Percentiles rank a stretch among this genome's conserved stretches.
Evolutionary conservation across 768 basidiomycete species (phyloP).

Genomic region (Tricholoma saponaceum): DNA sequence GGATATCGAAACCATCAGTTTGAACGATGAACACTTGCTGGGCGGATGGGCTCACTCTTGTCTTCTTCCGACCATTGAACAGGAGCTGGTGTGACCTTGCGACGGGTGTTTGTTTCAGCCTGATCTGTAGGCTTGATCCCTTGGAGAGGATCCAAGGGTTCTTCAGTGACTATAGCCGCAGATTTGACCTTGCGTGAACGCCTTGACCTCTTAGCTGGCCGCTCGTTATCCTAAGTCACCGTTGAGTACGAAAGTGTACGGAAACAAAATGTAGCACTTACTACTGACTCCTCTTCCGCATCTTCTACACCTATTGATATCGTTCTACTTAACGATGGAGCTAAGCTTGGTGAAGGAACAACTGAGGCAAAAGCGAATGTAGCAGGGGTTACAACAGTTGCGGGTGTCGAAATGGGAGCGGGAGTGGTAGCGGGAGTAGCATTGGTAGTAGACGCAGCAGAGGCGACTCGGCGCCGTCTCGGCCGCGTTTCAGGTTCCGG

Average conservation of each 20-base stretch:
- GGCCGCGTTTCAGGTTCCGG: conserved; percentile 55
- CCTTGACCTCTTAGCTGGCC: conserved; percentile 37
- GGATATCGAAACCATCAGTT: conserved; percentile 10
- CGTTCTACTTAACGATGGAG: conserved; percentile 15
- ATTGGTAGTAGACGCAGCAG: conserved; percentile 1
- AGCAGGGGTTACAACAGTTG: background rate
- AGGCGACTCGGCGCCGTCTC: conserved; percentile 18
- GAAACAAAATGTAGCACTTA: conserved; percentile 7
- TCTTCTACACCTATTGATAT: conserved; percentile 15
- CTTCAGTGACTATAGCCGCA: conserved; percentile 35
- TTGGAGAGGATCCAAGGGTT: conserved; percentile 23
- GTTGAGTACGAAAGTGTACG: background rate
- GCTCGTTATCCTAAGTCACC: conserved; percentile 26
- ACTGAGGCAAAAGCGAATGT: background rate
- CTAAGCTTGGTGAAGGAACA: background rate
- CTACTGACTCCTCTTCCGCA: conserved; percentile 18
- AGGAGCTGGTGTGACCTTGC: conserved; percentile 15
- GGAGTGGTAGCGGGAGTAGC: background rate
- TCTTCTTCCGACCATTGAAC: conserved; percentile 66
- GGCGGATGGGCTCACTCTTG: conserved; percentile 40
- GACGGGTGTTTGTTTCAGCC: conserved; percentile 22
- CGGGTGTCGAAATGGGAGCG: background rate
- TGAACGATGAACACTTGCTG: background rate
- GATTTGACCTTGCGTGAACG: conserved; percentile 40
- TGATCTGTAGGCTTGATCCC: conserved; percentile 23